These are phyloP conservation scores for Cucumis sativus DNA, from an alignment of 306 rosid species.

Conservation along the genomic window DNA sequence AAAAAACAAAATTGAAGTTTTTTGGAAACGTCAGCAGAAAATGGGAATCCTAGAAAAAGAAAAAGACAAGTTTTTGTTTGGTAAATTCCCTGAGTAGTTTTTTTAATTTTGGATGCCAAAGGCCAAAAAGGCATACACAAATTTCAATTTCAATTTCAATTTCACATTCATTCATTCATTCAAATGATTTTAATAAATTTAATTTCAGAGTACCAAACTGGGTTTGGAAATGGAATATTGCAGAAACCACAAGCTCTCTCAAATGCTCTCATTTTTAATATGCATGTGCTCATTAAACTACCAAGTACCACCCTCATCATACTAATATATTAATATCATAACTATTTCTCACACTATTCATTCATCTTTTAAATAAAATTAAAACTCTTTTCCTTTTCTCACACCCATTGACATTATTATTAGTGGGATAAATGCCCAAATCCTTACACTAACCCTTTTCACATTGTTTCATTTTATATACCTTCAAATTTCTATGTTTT, in stretches of 20 bases:
- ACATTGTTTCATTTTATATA: too few species aligned
- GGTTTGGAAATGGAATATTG: not conserved
- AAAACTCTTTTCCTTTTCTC: too few species aligned
- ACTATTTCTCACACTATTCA: not conserved
- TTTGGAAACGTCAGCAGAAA: not conserved
- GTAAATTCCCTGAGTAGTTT: not conserved
- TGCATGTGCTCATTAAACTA: not conserved
- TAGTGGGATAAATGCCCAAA: too few species aligned
- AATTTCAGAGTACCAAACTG: not conserved
- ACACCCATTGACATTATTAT: too few species aligned
- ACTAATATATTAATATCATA: too few species aligned
- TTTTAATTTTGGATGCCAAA: not conserved
- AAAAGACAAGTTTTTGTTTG: not conserved
- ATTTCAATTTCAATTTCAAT: not conserved
- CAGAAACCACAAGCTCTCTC: constrained; percentile 3
- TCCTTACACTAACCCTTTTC: too few species aligned
- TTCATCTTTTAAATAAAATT: too few species aligned
- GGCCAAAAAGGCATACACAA: too few species aligned
- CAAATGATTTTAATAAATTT: not conserved
- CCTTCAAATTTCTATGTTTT: too few species aligned
- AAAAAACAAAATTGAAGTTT: too few species aligned
- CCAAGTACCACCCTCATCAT: too few species aligned
- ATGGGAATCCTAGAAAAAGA: constrained; percentile 3
- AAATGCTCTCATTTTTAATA: not conserved
- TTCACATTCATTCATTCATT: not conserved